Evolutionary conservation across 1,284 basidiomycete species (phyloP), one percentile per base, ranked within the genome.

Genomic region (Anthracocystis walkeri): DNA sequence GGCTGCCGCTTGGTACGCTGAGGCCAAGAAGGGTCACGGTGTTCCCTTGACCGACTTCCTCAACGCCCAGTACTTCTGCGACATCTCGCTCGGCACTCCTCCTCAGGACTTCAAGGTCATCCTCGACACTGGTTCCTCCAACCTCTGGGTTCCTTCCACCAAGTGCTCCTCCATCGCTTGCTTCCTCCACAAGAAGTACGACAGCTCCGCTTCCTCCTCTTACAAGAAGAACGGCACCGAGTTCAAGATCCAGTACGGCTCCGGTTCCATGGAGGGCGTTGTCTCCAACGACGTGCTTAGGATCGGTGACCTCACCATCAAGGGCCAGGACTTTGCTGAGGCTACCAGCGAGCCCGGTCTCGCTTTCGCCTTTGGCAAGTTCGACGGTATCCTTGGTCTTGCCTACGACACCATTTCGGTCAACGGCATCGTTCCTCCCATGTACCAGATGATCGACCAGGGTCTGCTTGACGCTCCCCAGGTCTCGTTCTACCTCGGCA

Each of bases 351-450:
- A 99, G 86, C 97, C 97, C 49, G 97, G 97, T 66, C 91, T 99
- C 68, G 92, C 95, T 7, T 99, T 99, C 86, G 96, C 96, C 25
- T 80, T 83, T 56, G 96, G 93, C 86, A 94, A 93, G 91, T 94
- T 85, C 84, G 95, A 98, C 86, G 96, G 95, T 75, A 98, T 98
- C 79, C 88, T 97, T 38, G 97, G 97, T 80, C 91, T 99, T 68
- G 97, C 87, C 12, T 99, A 97, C 86, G 91, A 98, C 87, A 97
- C 94, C 65, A 99, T 99, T 83, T 90, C 93, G 12, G 97, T 99
- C 77, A 95, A 97, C 87, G 90, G 91, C 82, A 94, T 98, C 79
- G 90, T 90, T 1, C 97, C 97, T 51, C 96, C 97, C 1, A 95
- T 99, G 88, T 98, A 97, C 88, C 91, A 89, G 86, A 93, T 99